Evolutionary conservation across 352 stramenopile genomes (phyloP), one percentile per base, ranked within the genome.

Genomic region (Phytophthora quininea): DNA sequence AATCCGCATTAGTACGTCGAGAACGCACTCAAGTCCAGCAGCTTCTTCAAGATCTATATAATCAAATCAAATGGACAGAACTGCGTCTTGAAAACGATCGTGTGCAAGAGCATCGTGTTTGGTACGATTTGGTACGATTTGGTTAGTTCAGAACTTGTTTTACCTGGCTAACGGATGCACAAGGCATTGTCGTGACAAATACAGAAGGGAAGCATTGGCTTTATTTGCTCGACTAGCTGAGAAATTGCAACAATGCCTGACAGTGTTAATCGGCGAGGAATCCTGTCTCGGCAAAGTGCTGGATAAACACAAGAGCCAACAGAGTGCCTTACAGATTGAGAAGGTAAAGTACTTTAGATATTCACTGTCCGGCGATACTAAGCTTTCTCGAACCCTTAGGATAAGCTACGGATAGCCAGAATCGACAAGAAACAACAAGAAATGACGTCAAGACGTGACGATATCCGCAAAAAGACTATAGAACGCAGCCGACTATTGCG

Each of bases 51-150:
- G 70, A 74, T 30, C 46, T 78, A 2, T 10, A 38, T 14, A 62
- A 75, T 14, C 67, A 75, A 57, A 61, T 75, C 52, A 45, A 40
- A 29, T 83, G 72, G 72, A 80, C 71, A 51, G 40, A 73, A 29
- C 15, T 54, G 33, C 31, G 24, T 1, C 63, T 49, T 15, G 40
- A 69, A 14, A 38, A 51, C 4, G 62, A 79, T 42, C 43, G 40
- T 10, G 67, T 59, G 4, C 67, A 59, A 31, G 49, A 77, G 3
- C 55, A 72, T 14, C 50, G 19, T 29, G 46, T 67, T n/a, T 73
- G 75, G 75, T 83, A 68, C 40, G n/a, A n/a, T n/a, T n/a, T n/a
- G n/a, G n/a, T n/a, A n/a, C n/a, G 52, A 11, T 30, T 24, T 59
- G 15, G 24, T 32, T 4, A 11, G 31, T 3, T 38, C n/a, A 14